These are phyloP conservation scores for Hypocrella siamensis DNA, from an alignment of 2,329 filamentous ascomycete species.

Conservation along the genomic window DNA sequence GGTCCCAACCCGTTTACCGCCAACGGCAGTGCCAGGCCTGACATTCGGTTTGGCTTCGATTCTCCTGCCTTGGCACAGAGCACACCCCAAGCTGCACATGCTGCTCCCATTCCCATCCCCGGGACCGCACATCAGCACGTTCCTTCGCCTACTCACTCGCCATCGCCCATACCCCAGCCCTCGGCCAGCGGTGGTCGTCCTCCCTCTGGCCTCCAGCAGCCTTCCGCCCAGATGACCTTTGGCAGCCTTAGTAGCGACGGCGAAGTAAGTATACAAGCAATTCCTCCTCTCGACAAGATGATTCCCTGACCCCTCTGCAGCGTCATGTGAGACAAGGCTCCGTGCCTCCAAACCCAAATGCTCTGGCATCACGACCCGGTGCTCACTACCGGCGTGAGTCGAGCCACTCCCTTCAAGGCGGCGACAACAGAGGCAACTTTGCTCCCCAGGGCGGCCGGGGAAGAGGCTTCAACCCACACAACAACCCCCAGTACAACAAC, in stretches of 20 bases:
- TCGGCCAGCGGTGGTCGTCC: conserved; percentile 73
- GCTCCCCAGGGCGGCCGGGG: conserved; percentile 32
- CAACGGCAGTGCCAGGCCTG: conserved; percentile 54
- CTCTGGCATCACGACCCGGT: conserved; percentile 47
- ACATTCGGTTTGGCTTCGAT: conserved; percentile 73
- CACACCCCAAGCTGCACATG: conserved; percentile 40
- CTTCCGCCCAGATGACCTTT: conserved; percentile 57
- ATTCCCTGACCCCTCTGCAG: conserved; percentile 17
- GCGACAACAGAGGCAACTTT: conserved; percentile 35
- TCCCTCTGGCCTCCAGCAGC: conserved; percentile 57
- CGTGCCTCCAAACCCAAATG: conserved; percentile 43
- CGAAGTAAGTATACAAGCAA: conserved; percentile 49
- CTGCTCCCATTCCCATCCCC: conserved; percentile 48
- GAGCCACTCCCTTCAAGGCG: conserved; percentile 61
- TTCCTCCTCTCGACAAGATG: too few relatives aligned
- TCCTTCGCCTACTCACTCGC: conserved; percentile 73
- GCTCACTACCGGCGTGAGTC: conserved; percentile 74
- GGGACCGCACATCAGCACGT: conserved; percentile 47
- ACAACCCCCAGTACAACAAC: conserved; percentile 25
- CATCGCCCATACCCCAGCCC: conserved; percentile 84
- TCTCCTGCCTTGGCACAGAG: conserved; percentile 53
- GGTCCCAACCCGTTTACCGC: conserved; percentile 59
- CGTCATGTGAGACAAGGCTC: conserved; percentile 55
- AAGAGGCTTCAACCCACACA: conserved; percentile 29
- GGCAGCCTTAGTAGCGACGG: conserved; percentile 71